Conservation (phyloP, 1,284 basidiomycete genomes). For the Meripilus lineatus region DNA sequence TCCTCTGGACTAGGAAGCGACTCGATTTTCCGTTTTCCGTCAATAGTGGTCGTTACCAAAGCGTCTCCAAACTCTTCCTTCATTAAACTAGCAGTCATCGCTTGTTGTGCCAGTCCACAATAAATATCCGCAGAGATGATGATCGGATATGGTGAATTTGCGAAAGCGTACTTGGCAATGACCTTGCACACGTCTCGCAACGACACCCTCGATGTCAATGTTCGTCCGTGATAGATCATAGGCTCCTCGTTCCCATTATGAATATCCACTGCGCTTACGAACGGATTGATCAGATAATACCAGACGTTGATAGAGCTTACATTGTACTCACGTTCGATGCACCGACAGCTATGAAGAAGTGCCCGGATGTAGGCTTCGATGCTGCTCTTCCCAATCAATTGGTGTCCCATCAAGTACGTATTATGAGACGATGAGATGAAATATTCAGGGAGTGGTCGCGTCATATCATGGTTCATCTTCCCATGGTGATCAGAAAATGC, state of each 20-base stretch:
- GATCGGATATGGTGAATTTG: slow-evolving; percentile 89
- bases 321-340: slow-evolving; percentile 74
- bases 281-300: slow-evolving; percentile 2
- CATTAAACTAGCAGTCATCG: slow-evolving; percentile 78
- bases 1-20: slow-evolving; percentile 85
- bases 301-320: not conserved
- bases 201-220: slow-evolving; percentile 84
- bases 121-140: slow-evolving; percentile 96
- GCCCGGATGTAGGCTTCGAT: slow-evolving; percentile 96
- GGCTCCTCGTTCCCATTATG: slow-evolving; percentile 88
- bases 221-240: slow-evolving; percentile 88
- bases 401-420: slow-evolving; percentile 94
- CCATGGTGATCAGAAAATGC: slow-evolving; percentile 43
- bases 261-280: slow-evolving; percentile 77
- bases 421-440: slow-evolving; percentile 96
- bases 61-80: slow-evolving; percentile 72
- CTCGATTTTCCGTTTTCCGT: slow-evolving; percentile 43
- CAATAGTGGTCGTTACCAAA: slow-evolving; percentile 61
- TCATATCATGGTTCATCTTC: slow-evolving; percentile 64
- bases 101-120: slow-evolving; percentile 81
- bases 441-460: slow-evolving; percentile 81
- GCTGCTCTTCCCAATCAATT: slow-evolving; percentile 90
- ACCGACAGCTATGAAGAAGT: slow-evolving; percentile 85
- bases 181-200: slow-evolving; percentile 84
- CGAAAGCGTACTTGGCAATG: slow-evolving; percentile 91